phyloP scores from a whole-genome alignment of 148 eudicot species.

The Hydrangea macrophylla region DNA sequence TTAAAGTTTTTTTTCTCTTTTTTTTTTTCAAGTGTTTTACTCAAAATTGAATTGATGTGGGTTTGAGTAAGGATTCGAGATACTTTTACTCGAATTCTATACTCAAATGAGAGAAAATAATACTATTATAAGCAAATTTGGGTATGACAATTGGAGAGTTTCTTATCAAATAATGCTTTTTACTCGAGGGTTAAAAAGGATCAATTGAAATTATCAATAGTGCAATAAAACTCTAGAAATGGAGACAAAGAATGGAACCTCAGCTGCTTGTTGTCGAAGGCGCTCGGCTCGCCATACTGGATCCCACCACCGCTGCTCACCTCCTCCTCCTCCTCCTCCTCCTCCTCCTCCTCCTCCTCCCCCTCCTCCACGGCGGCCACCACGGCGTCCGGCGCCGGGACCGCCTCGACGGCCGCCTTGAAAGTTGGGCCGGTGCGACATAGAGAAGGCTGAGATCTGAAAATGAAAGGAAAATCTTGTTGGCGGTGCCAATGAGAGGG shows the following conservation, averaged over 20 bases:
- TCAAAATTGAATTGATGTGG: too few relatives aligned
- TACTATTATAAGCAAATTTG: too few relatives aligned
- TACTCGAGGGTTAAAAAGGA: too few relatives aligned
- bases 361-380: conserved; percentile 39
- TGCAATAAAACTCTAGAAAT: not conserved
- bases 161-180: too few relatives aligned
- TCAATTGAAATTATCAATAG: not conserved
- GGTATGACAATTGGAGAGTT: too few relatives aligned
- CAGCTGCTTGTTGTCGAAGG: conserved; percentile 55
- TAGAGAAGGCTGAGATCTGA: conserved; percentile 26
- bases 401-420: conserved; percentile 83
- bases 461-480: not conserved
- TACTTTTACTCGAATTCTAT: too few relatives aligned
- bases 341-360: conserved; percentile 46
- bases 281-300: conserved; percentile 97
- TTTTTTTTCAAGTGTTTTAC: too few relatives aligned
- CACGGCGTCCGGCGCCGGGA: conserved; percentile 25
- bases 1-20: too few relatives aligned
- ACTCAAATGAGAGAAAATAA: too few relatives aligned
- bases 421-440: conserved; percentile 76
- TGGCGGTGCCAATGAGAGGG: conserved; percentile 11
- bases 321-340: conserved; percentile 52
- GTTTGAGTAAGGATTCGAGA: too few relatives aligned
- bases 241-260: conserved; percentile 37
- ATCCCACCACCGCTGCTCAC: conserved; percentile 99